Base-by-base conservation (phyloP, 768 basidiomycete genomes). In the Collybiopsis confluens region DNA sequence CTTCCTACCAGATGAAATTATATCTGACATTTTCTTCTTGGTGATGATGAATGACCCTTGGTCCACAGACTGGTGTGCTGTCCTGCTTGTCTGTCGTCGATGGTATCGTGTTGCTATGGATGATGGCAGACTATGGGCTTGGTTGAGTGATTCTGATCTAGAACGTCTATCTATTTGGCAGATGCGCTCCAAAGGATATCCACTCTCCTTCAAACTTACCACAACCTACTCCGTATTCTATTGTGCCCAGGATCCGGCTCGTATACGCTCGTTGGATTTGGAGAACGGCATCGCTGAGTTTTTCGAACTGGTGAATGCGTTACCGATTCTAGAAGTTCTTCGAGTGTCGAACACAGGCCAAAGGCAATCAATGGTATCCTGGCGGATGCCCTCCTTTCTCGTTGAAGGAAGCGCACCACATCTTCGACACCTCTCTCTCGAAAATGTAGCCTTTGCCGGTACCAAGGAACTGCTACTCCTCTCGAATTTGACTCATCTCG, bases 1-100 rank as follows among this genome's bases (percentile, higher is more conserved):
- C 42, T 43, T 52, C 33, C 50, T 52, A 27, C 50, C 50, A 10
- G 40, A 52, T 40, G 50, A 52, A 42, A 8, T 52, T 11, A 36
- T 52, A 6, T 9, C 50, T 11, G 37, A 42, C 9, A 42, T 52
- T 15, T 52, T 52, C 50, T 43, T 30, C 37, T 15, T 24, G 8
- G 30, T 40, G 1, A 42, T 52, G 50, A 28, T 52, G 13, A 9
- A 30, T 15, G 41, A 23, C 21, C 16, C 38, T 8, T 52, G 50
- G 50, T 41, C 21, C n/a, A 15, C 37, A 1, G 13, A 8, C 9
- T 52, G 50, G 50, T 21, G 20, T 26, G 20, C 16, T 8, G 20
- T 52, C 13, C 21, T 52, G 4, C 26, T 52, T 10, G 38, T 52
- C 20, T 52, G 50, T 52, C 50, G 50, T 38, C 36, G 40, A 26